Percentiles rank a stretch among this genome's conserved stretches.
These are phyloP conservation scores for Trametes villosa DNA, from an alignment of 768 basidiomycete species.

Conservation along the genomic window DNA sequence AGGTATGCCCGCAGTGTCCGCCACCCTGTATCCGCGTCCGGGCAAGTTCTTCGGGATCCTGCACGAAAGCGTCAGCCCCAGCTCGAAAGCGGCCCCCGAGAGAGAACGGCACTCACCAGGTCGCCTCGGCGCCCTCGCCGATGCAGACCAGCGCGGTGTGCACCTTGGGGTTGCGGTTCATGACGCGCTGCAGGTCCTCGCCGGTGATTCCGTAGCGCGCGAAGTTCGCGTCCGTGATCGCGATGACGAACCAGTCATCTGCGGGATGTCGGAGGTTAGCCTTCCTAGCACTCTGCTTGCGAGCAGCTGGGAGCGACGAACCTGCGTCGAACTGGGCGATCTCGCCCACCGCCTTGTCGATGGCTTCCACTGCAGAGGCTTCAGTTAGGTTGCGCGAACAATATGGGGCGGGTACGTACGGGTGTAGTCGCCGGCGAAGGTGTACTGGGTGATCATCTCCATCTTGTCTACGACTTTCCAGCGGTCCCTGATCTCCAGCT, in stretches of 20 bases:
- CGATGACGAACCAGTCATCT: slow-evolving; percentile 77
- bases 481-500: slow-evolving; percentile 57
- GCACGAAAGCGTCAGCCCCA: neutral
- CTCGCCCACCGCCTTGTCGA: slow-evolving; percentile 63
- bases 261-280: neutral
- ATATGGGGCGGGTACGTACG: slow-evolving; percentile 39
- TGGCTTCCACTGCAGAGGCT: slow-evolving; percentile 72
- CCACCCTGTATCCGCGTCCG: slow-evolving; percentile 61
- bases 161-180: slow-evolving; percentile 66
- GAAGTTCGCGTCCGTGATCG: slow-evolving; percentile 75
- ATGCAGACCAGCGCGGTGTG: slow-evolving; percentile 71
- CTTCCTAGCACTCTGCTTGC: neutral
- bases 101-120: slow-evolving; percentile 48
- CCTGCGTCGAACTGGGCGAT: slow-evolving; percentile 67
- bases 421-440: slow-evolving; percentile 70
- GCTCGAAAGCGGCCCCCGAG: neutral
- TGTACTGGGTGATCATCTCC: slow-evolving; percentile 68
- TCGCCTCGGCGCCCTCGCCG: slow-evolving; percentile 67
- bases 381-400: slow-evolving; percentile 9
- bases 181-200: slow-evolving; percentile 58
- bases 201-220: slow-evolving; percentile 63
- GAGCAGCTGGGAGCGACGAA: slow-evolving; percentile 28
- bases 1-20: slow-evolving; percentile 67
- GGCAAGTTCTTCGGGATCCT: slow-evolving; percentile 69
- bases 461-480: slow-evolving; percentile 76